Conservation (phyloP, 2,329 filamentous ascomycete species). For the Stylonectria norvegica region DNA sequence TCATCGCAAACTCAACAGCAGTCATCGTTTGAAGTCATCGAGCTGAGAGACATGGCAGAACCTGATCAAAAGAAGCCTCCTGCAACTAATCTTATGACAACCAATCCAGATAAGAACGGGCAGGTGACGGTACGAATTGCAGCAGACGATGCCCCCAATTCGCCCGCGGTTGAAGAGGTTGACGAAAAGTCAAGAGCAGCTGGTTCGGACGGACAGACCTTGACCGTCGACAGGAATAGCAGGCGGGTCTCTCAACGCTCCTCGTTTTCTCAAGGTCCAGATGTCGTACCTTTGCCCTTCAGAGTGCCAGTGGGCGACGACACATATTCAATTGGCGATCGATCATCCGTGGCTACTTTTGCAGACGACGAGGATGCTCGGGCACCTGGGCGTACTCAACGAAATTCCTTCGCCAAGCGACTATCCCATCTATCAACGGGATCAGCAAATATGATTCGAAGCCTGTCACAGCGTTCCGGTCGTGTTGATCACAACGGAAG, state of each 20-base stretch:
- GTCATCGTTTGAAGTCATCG: constrained; percentile 47
- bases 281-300: constrained; percentile 65
- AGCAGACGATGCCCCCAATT: constrained; percentile 43
- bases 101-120: constrained; percentile 39
- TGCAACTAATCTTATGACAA: constrained; percentile 40
- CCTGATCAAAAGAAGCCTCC: constrained; percentile 25
- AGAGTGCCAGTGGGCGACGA: constrained; percentile 49
- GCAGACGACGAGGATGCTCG: constrained; percentile 56
- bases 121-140: constrained; percentile 53
- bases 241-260: constrained; percentile 22
- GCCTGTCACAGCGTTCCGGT: constrained; percentile 37
- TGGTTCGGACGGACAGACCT: constrained; percentile 8
- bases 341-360: constrained; percentile 68
- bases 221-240: constrained; percentile 14
- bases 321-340: constrained; percentile 41
- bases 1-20: constrained; percentile 32
- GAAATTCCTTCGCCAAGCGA: constrained; percentile 43
- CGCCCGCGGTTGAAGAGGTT: constrained; percentile 20
- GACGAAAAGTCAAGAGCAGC: constrained; percentile 25
- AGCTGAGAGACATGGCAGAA: constrained; percentile 50
- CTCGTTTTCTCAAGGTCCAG: constrained; percentile 32
- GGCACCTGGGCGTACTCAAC: constrained; percentile 23
- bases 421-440: constrained; percentile 49
- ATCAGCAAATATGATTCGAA: constrained; percentile 44
- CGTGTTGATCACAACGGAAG: constrained; percentile 34